Evolutionary conservation across 2,329 filamentous ascomycete species (phyloP).

Genomic region (Lachnellula arida): DNA sequence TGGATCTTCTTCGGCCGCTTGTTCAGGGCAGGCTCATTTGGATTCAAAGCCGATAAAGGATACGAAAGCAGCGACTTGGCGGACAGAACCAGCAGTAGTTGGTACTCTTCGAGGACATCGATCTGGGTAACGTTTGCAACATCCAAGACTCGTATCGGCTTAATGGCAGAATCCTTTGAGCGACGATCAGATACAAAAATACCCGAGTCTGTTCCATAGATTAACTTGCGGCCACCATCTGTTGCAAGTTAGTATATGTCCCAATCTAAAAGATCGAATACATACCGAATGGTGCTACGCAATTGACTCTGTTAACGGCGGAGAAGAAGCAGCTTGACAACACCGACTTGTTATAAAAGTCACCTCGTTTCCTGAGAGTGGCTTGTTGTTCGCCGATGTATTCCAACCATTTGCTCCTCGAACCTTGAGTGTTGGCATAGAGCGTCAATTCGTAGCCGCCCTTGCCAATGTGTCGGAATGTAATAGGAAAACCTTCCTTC

Average conservation of each 20-base stretch:
- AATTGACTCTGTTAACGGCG: constrained; percentile 79
- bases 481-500: constrained; percentile 85
- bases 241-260: constrained; percentile 23
- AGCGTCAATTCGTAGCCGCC: constrained; percentile 90
- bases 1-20: constrained; percentile 95
- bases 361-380: constrained; percentile 77
- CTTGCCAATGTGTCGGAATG: constrained; percentile 92
- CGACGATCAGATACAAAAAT: constrained; percentile 90
- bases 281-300: constrained; percentile 85
- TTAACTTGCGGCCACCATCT: constrained; percentile 92
- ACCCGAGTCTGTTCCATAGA: constrained; percentile 91
- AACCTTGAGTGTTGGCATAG: constrained; percentile 79
- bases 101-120: constrained; percentile 92
- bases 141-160: constrained; percentile 81
- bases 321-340: constrained; percentile 58
- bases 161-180: constrained; percentile 68
- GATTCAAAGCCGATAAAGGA: constrained; percentile 78
- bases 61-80: constrained; percentile 93
- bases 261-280: constrained; percentile 10
- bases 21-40: constrained; percentile 71
- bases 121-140: constrained; percentile 86
- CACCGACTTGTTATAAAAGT: constrained; percentile 76
- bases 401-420: constrained; percentile 95
- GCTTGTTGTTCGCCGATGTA: constrained; percentile 89
- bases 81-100: constrained; percentile 82